These are phyloP conservation scores for Tolypocladium pustulatum DNA, from an alignment of 2,329 filamentous ascomycete genomes.

Conservation along the genomic window DNA sequence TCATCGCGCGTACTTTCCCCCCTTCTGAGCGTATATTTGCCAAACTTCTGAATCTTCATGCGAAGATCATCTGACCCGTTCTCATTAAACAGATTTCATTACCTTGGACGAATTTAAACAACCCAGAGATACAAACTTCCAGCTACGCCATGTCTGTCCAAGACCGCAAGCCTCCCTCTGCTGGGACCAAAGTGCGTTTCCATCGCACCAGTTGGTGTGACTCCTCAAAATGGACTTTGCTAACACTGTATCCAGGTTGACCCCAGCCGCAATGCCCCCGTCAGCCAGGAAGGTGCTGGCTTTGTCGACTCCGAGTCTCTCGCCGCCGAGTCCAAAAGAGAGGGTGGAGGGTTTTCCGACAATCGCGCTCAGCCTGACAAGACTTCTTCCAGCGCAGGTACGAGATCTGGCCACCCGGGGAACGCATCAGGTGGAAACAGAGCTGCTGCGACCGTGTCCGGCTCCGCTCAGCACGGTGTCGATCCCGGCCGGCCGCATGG, in stretches of 20 bases:
- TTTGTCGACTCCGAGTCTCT: conserved; percentile 58
- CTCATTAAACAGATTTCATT: neutral
- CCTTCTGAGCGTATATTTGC: neutral
- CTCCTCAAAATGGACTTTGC: neutral
- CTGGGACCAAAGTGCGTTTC: conserved; percentile 8
- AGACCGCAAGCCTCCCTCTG: conserved; percentile 5
- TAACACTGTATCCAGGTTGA: conserved; percentile 27
- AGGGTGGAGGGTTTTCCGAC: conserved; percentile 48
- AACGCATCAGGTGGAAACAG: conserved; percentile 5
- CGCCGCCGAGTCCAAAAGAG: conserved; percentile 58
- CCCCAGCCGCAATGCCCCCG: conserved; percentile 34
- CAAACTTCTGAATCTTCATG: neutral
- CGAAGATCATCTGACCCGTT: neutral
- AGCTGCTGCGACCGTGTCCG: too few species aligned
- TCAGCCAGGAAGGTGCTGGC: conserved; percentile 51
- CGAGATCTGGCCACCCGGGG: conserved; percentile 1
- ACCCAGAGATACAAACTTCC: neutral
- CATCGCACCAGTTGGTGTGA: neutral
- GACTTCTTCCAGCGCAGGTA: neutral
- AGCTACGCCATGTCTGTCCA: conserved; percentile 1
- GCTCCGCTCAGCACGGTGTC: too few species aligned
- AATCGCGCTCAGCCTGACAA: conserved; percentile 36
- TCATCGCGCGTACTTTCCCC: neutral
- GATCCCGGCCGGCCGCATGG: conserved; percentile 27
- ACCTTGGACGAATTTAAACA: neutral